These are phyloP conservation scores for Zoysia matrella DNA, from an alignment of 202 grass and related monocot species.

Conservation along the genomic window DNA sequence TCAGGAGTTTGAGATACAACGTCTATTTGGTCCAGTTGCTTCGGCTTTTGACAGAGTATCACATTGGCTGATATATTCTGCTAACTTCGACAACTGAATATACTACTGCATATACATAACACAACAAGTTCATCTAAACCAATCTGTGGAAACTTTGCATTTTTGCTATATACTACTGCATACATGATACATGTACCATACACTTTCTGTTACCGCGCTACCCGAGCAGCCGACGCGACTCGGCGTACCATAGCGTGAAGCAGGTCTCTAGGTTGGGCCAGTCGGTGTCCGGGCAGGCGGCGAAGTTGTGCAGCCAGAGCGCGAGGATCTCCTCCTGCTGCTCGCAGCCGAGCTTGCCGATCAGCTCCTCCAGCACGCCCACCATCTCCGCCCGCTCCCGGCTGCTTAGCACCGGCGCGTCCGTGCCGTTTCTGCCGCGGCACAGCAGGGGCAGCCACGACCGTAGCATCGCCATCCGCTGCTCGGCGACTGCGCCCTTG, in stretches of 20 bases:
- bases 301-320: conserved; percentile 89
- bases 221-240: conserved; percentile 57
- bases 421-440: conserved; percentile 68
- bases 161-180: neutral
- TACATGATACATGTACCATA: neutral
- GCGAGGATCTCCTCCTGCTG: conserved; percentile 75
- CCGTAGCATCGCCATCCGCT: conserved; percentile 54
- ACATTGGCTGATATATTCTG: neutral
- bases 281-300: conserved; percentile 65
- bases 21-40: neutral
- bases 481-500: conserved; percentile 25
- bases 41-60: neutral
- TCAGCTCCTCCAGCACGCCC: conserved; percentile 65
- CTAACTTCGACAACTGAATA: neutral
- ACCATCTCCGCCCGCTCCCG: conserved; percentile 79
- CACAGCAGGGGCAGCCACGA: conserved; percentile 88
- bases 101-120: too few relatives aligned
- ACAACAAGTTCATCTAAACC: too few relatives aligned
- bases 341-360: conserved; percentile 70
- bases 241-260: conserved; percentile 83
- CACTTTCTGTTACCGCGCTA: neutral
- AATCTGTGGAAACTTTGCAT: neutral
- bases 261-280: conserved; percentile 87
- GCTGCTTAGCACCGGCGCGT: conserved; percentile 59
- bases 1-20: neutral